Base-by-base conservation (phyloP, 1,284 basidiomycete genomes). In the Inonotus obliquus region DNA sequence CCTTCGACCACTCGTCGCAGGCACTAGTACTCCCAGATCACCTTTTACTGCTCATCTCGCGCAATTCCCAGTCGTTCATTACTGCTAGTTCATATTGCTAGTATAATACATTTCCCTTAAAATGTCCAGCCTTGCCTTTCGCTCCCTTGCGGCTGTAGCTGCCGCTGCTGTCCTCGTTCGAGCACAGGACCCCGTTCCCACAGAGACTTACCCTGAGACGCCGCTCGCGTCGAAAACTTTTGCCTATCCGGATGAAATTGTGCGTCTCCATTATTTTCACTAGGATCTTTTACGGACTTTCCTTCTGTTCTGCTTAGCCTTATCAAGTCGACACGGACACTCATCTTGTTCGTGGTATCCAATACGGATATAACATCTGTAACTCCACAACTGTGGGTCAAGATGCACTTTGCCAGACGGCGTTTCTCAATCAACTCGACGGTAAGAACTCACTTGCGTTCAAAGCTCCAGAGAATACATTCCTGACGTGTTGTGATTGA, bases 221-320 rank as follows among this genome's bases (percentile, higher is more conserved):
- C 83, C 86, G 1, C 77, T 87, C 29, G 81, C 79, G 7, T 71
- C 70, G 57, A 83, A 85, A 67, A 74, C 73, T 52, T 86, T 79
- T 67, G 61, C 76, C 0, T 84, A 83, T 64, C 81, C 82, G 1
- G 66, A 66, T 38, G 75, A 74, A 45, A 75, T 86, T 27, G 85
- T 84, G 52, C 64, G 79, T 1, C 4, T 1, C 37, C 23, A 0
- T 35, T 32, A 39, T 47, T 11, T 54, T n/a, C 11, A n/a, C 41
- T 44, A 7, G 6, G 25, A 39, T 23, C 51, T 41, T 51, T 21
- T 35, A 38, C 19, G 54, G 17, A 37, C 41, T 32, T 2, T 25
- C 32, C 25, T 13, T 49, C 11, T 49, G 13, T 27, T 9, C 13
- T 54, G 11, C n/a, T 32, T 39, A 86, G 85, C 68, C 68, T 1